These are phyloP conservation scores for Allium sativum DNA, from an alignment of 106 monocot species.

Conservation along the genomic window DNA sequence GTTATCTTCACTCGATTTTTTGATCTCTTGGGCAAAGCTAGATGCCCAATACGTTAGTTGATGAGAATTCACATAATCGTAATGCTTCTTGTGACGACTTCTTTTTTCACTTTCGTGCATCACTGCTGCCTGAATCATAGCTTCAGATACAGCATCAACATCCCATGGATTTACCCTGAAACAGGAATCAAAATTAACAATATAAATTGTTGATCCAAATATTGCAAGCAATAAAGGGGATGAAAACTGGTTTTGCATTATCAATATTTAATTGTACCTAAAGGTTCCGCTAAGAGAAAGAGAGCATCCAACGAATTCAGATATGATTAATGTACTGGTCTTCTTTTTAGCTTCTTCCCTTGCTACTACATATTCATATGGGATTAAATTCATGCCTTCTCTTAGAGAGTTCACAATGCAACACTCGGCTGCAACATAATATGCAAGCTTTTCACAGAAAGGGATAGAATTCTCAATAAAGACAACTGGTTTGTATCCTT, in stretches of 20 bases:
- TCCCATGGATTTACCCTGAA: constrained; percentile 49
- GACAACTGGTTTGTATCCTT: constrained; percentile 36
- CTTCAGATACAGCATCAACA: constrained; percentile 41
- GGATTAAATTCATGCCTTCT: constrained; percentile 69
- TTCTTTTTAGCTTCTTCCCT: constrained; percentile 12
- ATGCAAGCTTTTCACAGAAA: constrained; percentile 46
- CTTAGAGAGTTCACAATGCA: constrained; percentile 63
- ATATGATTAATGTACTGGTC: constrained; percentile 37
- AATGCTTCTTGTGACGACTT: constrained; percentile 39
- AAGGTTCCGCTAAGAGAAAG: constrained; percentile 50
- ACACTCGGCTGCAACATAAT: constrained; percentile 45
- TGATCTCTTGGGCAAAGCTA: constrained; percentile 36
- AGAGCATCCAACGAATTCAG: constrained; percentile 58
- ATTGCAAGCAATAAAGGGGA: no score
- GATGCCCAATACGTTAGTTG: constrained; percentile 33
- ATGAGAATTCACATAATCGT: constrained; percentile 35
- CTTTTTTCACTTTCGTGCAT: constrained; percentile 20
- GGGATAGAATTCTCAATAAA: constrained; percentile 36
- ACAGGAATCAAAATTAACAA: no score
- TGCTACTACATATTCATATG: constrained; percentile 54
- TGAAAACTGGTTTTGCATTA: no score
- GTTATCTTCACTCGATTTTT: constrained; percentile 37
- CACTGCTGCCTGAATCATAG: constrained; percentile 12
- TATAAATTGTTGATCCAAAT: no score
- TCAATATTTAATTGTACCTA: not conserved